Evolutionary conservation across 805 yeast genomes (phyloP).

Genomic region (Wickerhamomyces tratensis): DNA sequence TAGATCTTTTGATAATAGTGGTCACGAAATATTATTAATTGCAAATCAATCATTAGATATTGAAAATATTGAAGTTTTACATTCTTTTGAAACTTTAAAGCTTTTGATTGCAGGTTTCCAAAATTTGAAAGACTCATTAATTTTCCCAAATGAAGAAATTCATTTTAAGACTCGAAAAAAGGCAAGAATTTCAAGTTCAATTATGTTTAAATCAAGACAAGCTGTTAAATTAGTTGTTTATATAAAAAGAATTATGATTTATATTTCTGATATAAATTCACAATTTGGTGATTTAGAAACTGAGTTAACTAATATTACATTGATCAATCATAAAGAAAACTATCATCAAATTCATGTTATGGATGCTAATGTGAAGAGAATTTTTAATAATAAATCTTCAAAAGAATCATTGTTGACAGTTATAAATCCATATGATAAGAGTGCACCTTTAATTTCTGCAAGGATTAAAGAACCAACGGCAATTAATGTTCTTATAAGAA

Average conservation of each 20-base stretch:
- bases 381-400: neutral
- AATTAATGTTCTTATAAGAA: conserved; percentile 35
- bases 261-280: conserved; percentile 12
- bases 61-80: conserved; percentile 19
- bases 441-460: conserved; percentile 31
- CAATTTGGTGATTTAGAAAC: conserved; percentile 25
- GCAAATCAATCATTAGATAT: conserved; percentile 8
- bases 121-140: conserved; percentile 2
- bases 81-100: conserved; percentile 19
- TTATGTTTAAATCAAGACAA: conserved; percentile 12
- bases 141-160: conserved; percentile 8
- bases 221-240: conserved; percentile 4
- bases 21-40: conserved; percentile 17
- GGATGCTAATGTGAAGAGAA: conserved; percentile 7
- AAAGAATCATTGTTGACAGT: conserved; percentile 22
- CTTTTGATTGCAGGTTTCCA: conserved; percentile 5
- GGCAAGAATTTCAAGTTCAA: conserved; percentile 12
- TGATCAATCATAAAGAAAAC: conserved; percentile 9
- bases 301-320: conserved; percentile 5
- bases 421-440: conserved; percentile 24
- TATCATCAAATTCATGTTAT: conserved; percentile 11
- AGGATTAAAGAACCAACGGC: conserved; percentile 25
- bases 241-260: conserved; percentile 6
- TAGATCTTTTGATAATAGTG: conserved; percentile 18
- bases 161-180: conserved; percentile 16